These are phyloP conservation scores for Pseudozyma sp. DNA, from an alignment of 1,284 basidiomycete species.

Conservation along the genomic window DNA sequence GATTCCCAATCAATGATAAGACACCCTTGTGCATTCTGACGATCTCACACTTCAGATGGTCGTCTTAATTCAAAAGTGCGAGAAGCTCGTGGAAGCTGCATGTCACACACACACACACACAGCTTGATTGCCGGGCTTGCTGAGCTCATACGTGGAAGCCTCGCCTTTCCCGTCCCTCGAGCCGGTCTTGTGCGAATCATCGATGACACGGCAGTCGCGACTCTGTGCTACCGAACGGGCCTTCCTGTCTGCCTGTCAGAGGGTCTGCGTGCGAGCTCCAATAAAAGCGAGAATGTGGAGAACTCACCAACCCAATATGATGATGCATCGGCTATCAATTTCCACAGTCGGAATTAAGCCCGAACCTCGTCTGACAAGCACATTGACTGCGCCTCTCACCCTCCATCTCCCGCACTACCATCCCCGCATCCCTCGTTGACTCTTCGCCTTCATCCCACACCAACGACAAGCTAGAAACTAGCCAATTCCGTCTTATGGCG, in stretches of 20 bases:
- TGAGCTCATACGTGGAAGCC: not conserved
- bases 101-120: not conserved
- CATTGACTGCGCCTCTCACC: not conserved
- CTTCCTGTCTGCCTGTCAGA: no score
- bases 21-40: no score
- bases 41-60: conserved; percentile 13
- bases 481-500: conserved; percentile 7
- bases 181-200: no score
- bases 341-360: conserved; percentile 20
- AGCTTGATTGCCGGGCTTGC: not conserved
- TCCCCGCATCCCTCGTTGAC: not conserved
- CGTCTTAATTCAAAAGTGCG: conserved; percentile 2
- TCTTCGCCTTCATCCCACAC: not conserved
- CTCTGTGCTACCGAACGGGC: no score
- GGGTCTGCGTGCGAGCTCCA: not conserved
- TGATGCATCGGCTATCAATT: conserved; percentile 26
- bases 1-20: not conserved
- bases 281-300: not conserved
- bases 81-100: conserved; percentile 34
- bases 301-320: not conserved
- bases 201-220: no score
- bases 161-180: not conserved
- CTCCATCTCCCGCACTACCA: not conserved
- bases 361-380: not conserved
- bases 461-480: not conserved